Evolutionary conservation across 805 yeast species (phyloP).

Genomic region (Suhomyces tanzawaensis): DNA sequence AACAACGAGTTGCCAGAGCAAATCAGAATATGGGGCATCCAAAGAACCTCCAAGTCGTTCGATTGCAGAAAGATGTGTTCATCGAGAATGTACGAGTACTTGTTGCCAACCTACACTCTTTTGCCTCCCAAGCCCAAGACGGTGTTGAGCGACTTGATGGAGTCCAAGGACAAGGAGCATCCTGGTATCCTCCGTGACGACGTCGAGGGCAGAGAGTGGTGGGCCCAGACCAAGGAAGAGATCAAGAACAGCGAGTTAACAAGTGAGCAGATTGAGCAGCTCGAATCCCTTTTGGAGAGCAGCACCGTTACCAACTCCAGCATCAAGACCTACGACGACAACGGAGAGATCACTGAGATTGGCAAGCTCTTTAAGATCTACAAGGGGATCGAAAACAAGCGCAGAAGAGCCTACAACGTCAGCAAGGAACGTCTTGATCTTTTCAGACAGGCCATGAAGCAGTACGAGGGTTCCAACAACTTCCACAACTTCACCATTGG

Average conservation of each 20-base stretch:
- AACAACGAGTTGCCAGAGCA: conserved; percentile 77
- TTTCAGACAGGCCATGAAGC: conserved; percentile 66
- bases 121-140: conserved; percentile 86
- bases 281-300: conserved; percentile 12
- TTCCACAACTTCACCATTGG: conserved; percentile 88
- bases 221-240: conserved; percentile 49
- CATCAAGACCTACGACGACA: conserved; percentile 30
- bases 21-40: conserved; percentile 90
- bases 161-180: conserved; percentile 46
- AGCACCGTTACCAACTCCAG: conserved; percentile 14
- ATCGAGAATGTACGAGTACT: conserved; percentile 91
- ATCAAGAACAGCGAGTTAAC: conserved; percentile 40
- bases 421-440: conserved; percentile 57
- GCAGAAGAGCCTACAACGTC: conserved; percentile 69
- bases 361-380: conserved; percentile 47
- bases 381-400: conserved; percentile 61
- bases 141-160: conserved; percentile 58
- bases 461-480: conserved; percentile 84
- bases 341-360: conserved; percentile 36
- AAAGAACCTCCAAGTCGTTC: conserved; percentile 83
- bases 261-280: conserved; percentile 23
- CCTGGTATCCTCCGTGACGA: conserved; percentile 65
- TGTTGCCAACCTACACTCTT: conserved; percentile 87
- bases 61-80: conserved; percentile 95
- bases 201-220: conserved; percentile 70